Conservation (phyloP, 306 rosid species). For the Prunus armeniaca region DNA sequence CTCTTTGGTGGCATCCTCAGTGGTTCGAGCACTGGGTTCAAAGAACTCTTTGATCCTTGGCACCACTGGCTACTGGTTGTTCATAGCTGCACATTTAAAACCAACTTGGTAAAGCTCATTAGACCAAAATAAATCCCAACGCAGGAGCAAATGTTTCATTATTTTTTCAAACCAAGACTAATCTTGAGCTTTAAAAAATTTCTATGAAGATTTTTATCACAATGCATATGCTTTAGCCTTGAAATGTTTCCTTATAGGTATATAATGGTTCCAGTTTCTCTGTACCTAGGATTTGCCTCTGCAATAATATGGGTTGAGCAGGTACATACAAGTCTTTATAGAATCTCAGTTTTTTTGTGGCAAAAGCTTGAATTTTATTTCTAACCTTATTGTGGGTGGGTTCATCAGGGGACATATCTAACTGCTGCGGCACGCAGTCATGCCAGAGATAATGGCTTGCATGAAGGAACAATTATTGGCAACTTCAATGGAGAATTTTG, state of each 20-base stretch:
- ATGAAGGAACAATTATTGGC: conserved; percentile 81
- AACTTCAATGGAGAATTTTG: conserved; percentile 94
- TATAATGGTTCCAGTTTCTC: conserved; percentile 82
- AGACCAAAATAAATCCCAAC: background rate
- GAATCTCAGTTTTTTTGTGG: background rate
- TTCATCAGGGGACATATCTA: conserved; percentile 84
- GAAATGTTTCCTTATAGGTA: conserved; percentile 52
- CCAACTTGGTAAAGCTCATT: conserved; percentile 51
- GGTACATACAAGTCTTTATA: conserved; percentile 41
- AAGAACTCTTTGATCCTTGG: conserved; percentile 83
- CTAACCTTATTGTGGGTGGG: conserved; percentile 26
- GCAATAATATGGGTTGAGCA: conserved; percentile 95
- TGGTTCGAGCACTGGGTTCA: conserved; percentile 71
- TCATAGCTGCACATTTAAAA: conserved; percentile 84
- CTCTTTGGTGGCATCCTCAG: conserved; percentile 72
- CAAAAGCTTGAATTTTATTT: conserved; percentile 7
- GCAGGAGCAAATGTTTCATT: background rate
- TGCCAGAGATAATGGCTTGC: conserved; percentile 57
- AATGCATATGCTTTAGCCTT: conserved; percentile 4
- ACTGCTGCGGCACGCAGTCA: conserved; percentile 74
- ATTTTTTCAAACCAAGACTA: background rate
- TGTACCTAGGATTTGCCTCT: conserved; percentile 92
- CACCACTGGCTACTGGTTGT: conserved; percentile 76
- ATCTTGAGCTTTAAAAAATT: too few relatives aligned
- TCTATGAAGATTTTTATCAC: too few relatives aligned